Evolutionary conservation across 106 monocot genomes (phyloP), one percentile per base, ranked within the genome.

Genomic region (Agapanthus africanus): DNA sequence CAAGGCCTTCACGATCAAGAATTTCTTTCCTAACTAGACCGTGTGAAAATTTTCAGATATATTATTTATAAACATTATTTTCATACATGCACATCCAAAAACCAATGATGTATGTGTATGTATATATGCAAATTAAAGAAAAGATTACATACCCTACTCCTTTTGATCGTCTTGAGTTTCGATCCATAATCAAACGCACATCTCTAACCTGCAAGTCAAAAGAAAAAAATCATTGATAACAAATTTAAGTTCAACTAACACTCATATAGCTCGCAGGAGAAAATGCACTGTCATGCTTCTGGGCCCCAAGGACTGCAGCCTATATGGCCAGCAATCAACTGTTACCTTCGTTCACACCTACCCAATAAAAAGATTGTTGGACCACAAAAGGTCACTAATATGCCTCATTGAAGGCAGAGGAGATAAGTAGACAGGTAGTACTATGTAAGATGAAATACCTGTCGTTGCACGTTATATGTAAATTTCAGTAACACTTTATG

Each of bases 131-230:
- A 50, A 4, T 68, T 44, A n/a, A 21, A 26, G 41, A 66, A 50
- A 54, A 40, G 38, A 19, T 40, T 23, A 77, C 76, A 61, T 85
- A 93, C 92, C 93, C 93, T 72, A 93, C 93, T 79, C 93, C 93
- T 69, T 93, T 93, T 25, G 93, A 93, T n/a, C 88, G 59, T 56
- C 86, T 81, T 19, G 93, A 93, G 37, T 79, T 93, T 0, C 88
- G 88, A 77, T 93, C 93, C 86, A 88, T 93, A 34, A 93, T 93
- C 16, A 93, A 54, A 13, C 88, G 83, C 35, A 93, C 93, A 76
- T 93, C 93, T 49, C 93, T 70, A n/a, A 88, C 93, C 93, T 93
- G 76, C 7, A 79, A 77, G 42, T 8, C 34, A 73, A 13, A 47
- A 47, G n/a, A 65, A 40, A 47, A 47, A 47, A 47, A 19, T 47